Conservation (phyloP, 192 early-diverging fungal genomes). For the Backusella westeae region DNA sequence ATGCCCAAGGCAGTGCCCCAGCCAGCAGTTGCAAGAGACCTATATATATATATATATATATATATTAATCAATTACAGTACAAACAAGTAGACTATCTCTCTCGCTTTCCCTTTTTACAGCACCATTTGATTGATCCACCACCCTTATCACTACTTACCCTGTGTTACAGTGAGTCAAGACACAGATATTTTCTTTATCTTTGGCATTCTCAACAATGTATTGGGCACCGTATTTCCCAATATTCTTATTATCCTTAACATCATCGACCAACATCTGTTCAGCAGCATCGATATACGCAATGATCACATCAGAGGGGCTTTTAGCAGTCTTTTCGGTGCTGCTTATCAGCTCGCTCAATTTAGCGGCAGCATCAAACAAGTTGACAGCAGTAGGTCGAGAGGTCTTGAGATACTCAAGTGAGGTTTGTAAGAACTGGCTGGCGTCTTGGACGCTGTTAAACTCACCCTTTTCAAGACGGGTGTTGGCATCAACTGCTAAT, state of each 20-base stretch:
- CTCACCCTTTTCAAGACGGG: slow-evolving; percentile 17
- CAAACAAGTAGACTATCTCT: slow-evolving; percentile 8
- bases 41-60: slow-evolving; percentile 10
- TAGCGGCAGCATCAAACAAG: slow-evolving; percentile 82
- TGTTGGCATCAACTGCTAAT: slow-evolving; percentile 75
- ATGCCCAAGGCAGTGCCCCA: slow-evolving; percentile 96
- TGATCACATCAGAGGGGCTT: slow-evolving; percentile 43
- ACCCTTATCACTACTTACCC: slow-evolving; percentile 51
- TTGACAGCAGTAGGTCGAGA: slow-evolving; percentile 97
- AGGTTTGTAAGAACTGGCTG: slow-evolving; percentile 47
- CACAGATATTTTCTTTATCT: slow-evolving; percentile 43
- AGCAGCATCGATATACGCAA: slow-evolving; percentile 67
- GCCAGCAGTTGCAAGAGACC: slow-evolving; percentile 75
- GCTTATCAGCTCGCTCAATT: slow-evolving; percentile 43
- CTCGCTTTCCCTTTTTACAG: not conserved
- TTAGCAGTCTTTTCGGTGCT: slow-evolving; percentile 20
- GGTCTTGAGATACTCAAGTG: slow-evolving; percentile 78
- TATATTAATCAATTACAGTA: not conserved
- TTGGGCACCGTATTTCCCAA: slow-evolving; percentile 80
- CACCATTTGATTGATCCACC: not conserved
- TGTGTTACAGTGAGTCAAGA: slow-evolving; percentile 98
- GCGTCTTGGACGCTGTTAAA: slow-evolving; percentile 41
- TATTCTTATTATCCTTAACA: slow-evolving; percentile 82
- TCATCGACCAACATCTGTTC: slow-evolving; percentile 86
- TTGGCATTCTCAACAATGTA: slow-evolving; percentile 57